These are phyloP conservation scores for Mycena indigotica DNA, from an alignment of 768 basidiomycete species.

Conservation along the genomic window DNA sequence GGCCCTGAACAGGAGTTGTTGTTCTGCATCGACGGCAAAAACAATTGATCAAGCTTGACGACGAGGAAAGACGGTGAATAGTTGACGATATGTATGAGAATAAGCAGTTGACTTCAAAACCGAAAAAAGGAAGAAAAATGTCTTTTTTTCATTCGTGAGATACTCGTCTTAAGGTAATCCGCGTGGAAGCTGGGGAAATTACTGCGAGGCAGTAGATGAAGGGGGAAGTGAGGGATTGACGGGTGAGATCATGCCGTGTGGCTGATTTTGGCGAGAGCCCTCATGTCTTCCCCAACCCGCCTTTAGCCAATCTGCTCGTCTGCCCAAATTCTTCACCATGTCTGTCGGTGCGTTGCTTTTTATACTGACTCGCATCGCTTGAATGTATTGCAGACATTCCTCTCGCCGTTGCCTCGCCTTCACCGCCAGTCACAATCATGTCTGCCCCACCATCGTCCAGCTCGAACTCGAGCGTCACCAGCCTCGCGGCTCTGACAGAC, in stretches of 20 bases:
- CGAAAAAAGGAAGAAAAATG: no score
- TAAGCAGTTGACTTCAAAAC: no score
- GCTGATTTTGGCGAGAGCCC: neutral
- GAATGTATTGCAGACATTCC: neutral
- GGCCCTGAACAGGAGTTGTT: no score
- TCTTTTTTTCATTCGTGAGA: no score
- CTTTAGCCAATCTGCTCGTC: slow-evolving; percentile 5
- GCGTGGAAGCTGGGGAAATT: neutral
- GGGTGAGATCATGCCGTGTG: no score
- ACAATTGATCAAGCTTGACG: no score
- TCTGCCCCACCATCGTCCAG: slow-evolving; percentile 17
- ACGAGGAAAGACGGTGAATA: no score
- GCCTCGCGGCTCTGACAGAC: slow-evolving; percentile 20
- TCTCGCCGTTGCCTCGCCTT: neutral
- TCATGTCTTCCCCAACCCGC: slow-evolving; percentile 3
- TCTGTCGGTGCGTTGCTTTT: neutral
- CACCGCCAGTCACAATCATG: slow-evolving; percentile 21
- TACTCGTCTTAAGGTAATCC: no score
- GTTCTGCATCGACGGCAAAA: no score
- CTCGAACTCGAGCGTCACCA: slow-evolving; percentile 18
- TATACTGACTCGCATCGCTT: neutral
- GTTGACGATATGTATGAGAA: no score
- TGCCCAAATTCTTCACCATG: neutral
- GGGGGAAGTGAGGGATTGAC: neutral
- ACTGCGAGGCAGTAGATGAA: neutral